phyloP scores from a whole-genome alignment of 257 asterid genomes.

The Pogostemon cablin region DNA sequence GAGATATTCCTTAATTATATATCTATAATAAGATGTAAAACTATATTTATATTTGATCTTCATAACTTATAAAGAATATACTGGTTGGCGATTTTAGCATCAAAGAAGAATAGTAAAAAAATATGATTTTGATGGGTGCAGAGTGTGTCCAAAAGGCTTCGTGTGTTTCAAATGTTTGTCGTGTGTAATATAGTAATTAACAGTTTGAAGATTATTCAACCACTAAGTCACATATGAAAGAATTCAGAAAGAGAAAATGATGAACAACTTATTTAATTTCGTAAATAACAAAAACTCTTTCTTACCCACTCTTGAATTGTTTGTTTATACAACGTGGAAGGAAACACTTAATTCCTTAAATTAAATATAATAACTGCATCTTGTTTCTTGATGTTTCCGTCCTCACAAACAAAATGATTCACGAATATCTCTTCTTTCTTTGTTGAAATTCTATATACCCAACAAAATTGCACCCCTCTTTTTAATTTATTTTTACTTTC shows the following conservation, averaged over 20 bases:
- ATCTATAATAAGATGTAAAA: no score
- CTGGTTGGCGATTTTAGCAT: no score
- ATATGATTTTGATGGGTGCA: background rate
- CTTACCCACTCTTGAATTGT: background rate
- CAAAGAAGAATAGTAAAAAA: no score
- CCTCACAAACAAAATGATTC: slow-evolving; percentile 12
- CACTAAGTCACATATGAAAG: background rate
- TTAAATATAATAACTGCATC: slow-evolving; percentile 36
- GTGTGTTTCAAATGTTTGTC: slow-evolving; percentile 33
- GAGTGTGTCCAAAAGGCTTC: slow-evolving; percentile 20
- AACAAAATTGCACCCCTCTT: background rate
- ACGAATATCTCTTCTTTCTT: background rate
- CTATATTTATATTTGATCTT: no score
- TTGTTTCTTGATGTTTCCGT: slow-evolving; percentile 36
- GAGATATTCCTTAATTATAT: no score
- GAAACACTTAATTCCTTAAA: background rate
- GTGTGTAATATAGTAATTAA: slow-evolving; percentile 35
- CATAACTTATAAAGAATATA: no score
- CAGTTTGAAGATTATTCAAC: slow-evolving; percentile 19
- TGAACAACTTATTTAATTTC: background rate
- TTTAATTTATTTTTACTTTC: background rate
- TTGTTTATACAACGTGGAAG: background rate
- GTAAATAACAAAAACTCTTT: background rate
- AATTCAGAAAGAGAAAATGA: background rate
- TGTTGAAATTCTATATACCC: background rate